A percentile compares a stretch with the other conserved stretches of the same genome.
These are phyloP conservation scores for Citrus cavaleriei DNA, from an alignment of 345 rosid genomes.

Conservation along the genomic window DNA sequence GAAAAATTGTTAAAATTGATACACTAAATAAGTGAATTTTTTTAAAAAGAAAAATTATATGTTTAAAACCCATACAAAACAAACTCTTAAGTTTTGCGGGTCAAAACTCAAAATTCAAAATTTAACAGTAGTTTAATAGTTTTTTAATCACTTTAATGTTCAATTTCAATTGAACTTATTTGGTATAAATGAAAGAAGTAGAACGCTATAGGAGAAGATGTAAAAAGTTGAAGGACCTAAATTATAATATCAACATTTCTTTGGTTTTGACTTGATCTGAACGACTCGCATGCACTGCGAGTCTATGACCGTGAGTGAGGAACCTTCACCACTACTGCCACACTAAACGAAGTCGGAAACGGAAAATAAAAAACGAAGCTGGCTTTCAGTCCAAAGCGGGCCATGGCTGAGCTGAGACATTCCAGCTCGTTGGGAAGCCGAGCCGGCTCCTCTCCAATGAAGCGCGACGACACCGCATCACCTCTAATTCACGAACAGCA, in stretches of 20 bases:
- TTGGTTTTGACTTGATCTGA: not conserved
- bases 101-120: no score
- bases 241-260: not conserved
- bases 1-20: no score
- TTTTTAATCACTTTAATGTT: no score
- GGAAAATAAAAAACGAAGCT: constrained; percentile 14
- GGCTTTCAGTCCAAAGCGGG: constrained; percentile 75
- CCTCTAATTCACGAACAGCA: constrained; percentile 66
- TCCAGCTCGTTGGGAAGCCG: constrained; percentile 88
- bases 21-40: no score
- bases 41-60: no score
- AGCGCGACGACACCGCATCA: constrained; percentile 79
- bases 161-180: no score
- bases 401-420: constrained; percentile 93
- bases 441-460: constrained; percentile 75
- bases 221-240: no score
- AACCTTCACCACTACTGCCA: not conserved
- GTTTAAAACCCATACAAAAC: no score
- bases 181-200: no score
- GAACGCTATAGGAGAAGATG: no score
- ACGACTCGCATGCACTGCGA: not conserved
- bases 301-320: not conserved
- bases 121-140: no score
- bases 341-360: constrained; percentile 3
- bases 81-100: no score